These are phyloP conservation scores for Flammula alnicola DNA, from an alignment of 1,284 basidiomycete species.

Conservation along the genomic window DNA sequence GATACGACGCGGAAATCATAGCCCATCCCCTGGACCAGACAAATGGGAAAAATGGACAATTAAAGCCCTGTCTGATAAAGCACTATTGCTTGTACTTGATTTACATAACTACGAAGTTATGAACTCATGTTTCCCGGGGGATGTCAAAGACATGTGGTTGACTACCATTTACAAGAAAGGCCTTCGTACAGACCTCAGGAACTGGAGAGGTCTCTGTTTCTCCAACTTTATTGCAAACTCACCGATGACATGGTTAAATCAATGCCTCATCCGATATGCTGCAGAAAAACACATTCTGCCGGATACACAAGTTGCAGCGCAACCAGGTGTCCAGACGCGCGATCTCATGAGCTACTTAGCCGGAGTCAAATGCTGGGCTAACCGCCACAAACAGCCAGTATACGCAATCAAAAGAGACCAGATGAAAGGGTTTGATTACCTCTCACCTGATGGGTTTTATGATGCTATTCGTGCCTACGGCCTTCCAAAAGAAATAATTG, in stretches of 20 bases:
- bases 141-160: slow-evolving; percentile 17
- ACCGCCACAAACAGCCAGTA: slow-evolving; percentile 25
- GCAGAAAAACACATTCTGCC: slow-evolving; percentile 28
- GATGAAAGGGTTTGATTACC: slow-evolving; percentile 37
- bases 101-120: slow-evolving; percentile 34
- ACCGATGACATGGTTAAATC: slow-evolving; percentile 31
- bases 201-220: slow-evolving; percentile 33
- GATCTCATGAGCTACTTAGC: slow-evolving; percentile 35
- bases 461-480: slow-evolving; percentile 38
- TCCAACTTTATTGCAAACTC: slow-evolving; percentile 24
- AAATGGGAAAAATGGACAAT: slow-evolving; percentile 39
- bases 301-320: slow-evolving; percentile 34
- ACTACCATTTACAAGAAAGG: slow-evolving; percentile 29
- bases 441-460: slow-evolving; percentile 36
- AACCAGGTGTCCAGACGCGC: slow-evolving; percentile 34
- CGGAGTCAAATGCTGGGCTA: slow-evolving; percentile 28
- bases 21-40: slow-evolving; percentile 34
- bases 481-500: slow-evolving; percentile 30
- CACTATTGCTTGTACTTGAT: slow-evolving; percentile 28
- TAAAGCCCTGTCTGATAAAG: slow-evolving; percentile 24
- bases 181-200: slow-evolving; percentile 26
- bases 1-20: slow-evolving; percentile 27
- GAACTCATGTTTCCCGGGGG: slow-evolving; percentile 28
- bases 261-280: slow-evolving; percentile 27
- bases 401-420: slow-evolving; percentile 31